Base-by-base conservation (phyloP, 352 stramenopile species). In the Pythium graminicola region DNA sequence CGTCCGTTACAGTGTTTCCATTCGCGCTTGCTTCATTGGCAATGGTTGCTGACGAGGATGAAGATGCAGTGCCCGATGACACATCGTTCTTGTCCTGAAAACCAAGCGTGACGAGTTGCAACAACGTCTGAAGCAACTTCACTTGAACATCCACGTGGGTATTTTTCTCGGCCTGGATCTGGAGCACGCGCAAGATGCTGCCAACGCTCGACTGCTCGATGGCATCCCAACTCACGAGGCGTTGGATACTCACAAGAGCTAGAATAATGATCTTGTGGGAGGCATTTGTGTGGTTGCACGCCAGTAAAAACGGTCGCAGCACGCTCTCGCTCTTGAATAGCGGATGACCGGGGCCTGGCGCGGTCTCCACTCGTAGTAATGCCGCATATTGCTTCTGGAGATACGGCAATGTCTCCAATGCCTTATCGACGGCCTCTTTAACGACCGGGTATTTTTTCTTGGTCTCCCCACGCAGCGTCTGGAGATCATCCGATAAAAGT, bases 211-310 rank as follows among this genome's bases (percentile, higher is more conserved):
- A 87, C 22, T 89, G 82, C 59, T 91, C 86, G 44, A 99, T 97
- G 29, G 93, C 95, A 76, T 99, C 90, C 72, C 90, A 96, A 60
- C 89, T 86, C 49, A 99, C 82, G 29, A 98, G 76, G 10, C 84
- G 81, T 68, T 98, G 92, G 61, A 99, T 98, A 44, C 89, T 96
- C 26, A 92, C 79, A 56, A 99, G 79, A 41, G 92, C 91, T 56
- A 98, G 85, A 39, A 94, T 85, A 36, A 98, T 74, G 51, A 99
- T 84, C 66, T 96, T 93, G 48, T 89, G 79, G 8, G 81, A 93
- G 49, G 95, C 95, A 61, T 97, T 97, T 31, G 92, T 89, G 85
- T 99, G 95, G 76, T 98, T 98, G 52, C 93, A 97, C 28, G 93
- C 93, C 40, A 99, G 69, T 26, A 99, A 65, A 64, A 99, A 99